Conservation (phyloP, 2,329 filamentous ascomycete species). For the Pestalotiopsis sp. region DNA sequence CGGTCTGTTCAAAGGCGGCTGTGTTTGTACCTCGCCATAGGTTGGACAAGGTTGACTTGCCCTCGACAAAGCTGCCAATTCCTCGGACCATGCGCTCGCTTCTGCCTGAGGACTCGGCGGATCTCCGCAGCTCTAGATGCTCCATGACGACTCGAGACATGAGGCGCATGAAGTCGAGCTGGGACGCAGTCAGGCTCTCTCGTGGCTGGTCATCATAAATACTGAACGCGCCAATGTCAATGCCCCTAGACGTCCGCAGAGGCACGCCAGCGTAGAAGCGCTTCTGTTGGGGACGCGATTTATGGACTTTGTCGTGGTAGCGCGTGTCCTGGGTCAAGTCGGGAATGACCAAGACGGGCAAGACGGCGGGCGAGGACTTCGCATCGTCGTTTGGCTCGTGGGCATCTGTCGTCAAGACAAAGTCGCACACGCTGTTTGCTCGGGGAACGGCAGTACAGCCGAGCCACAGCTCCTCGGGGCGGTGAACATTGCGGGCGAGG, state of each 20-base stretch:
- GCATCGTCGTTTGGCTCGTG: background rate
- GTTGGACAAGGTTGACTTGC: constrained; percentile 19
- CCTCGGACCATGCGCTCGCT: constrained; percentile 23
- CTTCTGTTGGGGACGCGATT: constrained; percentile 16
- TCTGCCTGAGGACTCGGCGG: constrained; percentile 12
- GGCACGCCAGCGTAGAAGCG: constrained; percentile 20
- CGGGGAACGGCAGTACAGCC: constrained; percentile 32
- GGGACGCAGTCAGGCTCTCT: background rate
- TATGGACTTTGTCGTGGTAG: constrained; percentile 18
- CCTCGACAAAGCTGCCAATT: constrained; percentile 24
- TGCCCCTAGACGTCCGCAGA: constrained; percentile 14
- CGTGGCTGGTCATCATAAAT: constrained; percentile 15
- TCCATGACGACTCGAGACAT: constrained; percentile 16
- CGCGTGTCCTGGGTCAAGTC: constrained; percentile 33
- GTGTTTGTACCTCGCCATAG: constrained; percentile 16
- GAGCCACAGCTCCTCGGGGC: constrained; percentile 21
- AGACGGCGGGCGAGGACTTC: background rate
- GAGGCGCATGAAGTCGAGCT: constrained; percentile 14
- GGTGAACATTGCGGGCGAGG: constrained; percentile 21
- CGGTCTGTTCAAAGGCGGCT: constrained; percentile 16
- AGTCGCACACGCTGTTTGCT: constrained; percentile 29
- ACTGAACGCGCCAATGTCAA: constrained; percentile 18
- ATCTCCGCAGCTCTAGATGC: constrained; percentile 16
- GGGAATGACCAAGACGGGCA: constrained; percentile 34
- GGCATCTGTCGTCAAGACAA: constrained; percentile 21